phyloP scores from a whole-genome alignment of 345 rosid genomes.

The Aquilaria yunnanensis region DNA sequence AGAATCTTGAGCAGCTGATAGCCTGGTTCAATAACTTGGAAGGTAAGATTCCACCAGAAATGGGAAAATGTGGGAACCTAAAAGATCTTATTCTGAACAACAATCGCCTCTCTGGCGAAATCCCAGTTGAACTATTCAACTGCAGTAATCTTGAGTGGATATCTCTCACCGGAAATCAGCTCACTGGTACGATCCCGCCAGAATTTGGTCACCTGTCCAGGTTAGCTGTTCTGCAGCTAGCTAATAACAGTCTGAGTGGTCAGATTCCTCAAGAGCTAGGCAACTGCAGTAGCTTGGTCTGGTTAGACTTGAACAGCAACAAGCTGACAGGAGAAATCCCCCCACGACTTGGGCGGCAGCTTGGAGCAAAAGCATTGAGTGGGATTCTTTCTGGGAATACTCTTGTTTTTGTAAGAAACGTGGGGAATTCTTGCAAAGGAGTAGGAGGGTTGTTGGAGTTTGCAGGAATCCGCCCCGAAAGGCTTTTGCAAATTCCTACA shows the following conservation, averaged over 20 bases:
- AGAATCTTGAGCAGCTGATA: conserved; percentile 79
- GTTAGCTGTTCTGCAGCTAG: conserved; percentile 88
- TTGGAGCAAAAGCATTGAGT: conserved; percentile 69
- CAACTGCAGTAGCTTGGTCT: conserved; percentile 80
- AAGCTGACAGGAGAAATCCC: conserved; percentile 91
- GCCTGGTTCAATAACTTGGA: conserved; percentile 88
- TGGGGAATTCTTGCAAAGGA: conserved; percentile 93
- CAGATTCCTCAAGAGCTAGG: conserved; percentile 82
- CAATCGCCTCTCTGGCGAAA: conserved; percentile 69
- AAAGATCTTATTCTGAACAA: conserved; percentile 85
- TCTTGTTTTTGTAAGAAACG: conserved; percentile 79
- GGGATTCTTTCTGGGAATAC: conserved; percentile 84
- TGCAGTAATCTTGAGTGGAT: conserved; percentile 93
- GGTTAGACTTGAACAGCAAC: conserved; percentile 90
- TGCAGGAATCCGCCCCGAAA: conserved; percentile 86
- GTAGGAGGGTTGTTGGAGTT: conserved; percentile 92
- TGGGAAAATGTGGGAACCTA: conserved; percentile 65
- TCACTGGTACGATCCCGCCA: conserved; percentile 57
- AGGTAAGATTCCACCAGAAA: conserved; percentile 69
- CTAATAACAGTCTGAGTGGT: conserved; percentile 81
- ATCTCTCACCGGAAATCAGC: conserved; percentile 74
- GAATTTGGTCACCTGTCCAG: conserved; percentile 66
- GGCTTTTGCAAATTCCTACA: conserved; percentile 69
- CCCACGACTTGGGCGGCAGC: conserved; percentile 77
- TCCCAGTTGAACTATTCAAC: conserved; percentile 68